Evolutionary conservation across 1,284 basidiomycete genomes (phyloP).

Genomic region (Sanguinoderma infundibulare): DNA sequence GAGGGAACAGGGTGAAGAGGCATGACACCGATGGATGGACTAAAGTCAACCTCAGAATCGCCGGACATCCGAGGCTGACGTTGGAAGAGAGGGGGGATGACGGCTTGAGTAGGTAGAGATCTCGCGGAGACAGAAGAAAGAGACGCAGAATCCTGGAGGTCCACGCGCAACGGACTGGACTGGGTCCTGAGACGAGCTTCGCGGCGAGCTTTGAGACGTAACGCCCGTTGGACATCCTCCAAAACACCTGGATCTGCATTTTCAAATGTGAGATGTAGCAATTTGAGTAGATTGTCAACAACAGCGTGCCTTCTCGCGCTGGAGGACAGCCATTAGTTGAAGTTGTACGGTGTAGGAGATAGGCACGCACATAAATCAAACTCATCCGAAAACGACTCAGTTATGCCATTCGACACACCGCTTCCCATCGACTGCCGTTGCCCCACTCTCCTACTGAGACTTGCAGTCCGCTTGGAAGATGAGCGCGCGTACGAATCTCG

Average conservation of each 20-base stretch:
- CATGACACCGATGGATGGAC: constrained; percentile 59
- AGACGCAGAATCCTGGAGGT: constrained; percentile 31
- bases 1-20: constrained; percentile 60
- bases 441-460: constrained; percentile 20
- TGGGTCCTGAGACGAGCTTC: constrained; percentile 61
- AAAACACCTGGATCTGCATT: constrained; percentile 67
- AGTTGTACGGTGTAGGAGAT: not conserved
- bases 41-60: constrained; percentile 67
- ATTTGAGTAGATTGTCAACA: not conserved
- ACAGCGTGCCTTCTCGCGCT: constrained; percentile 68
- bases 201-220: constrained; percentile 70
- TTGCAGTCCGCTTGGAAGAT: constrained; percentile 24
- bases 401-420: constrained; percentile 19
- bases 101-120: constrained; percentile 34
- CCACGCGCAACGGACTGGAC: constrained; percentile 33
- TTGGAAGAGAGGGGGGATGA: constrained; percentile 17
- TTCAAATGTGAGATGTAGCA: constrained; percentile 14
- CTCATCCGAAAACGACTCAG: constrained; percentile 62
- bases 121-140: constrained; percentile 35
- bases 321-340: not conserved
- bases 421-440: constrained; percentile 19
- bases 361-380: constrained; percentile 67
- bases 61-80: constrained; percentile 24
- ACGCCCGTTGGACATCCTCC: constrained; percentile 74
- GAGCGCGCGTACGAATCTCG: constrained; percentile 15